Base-by-base conservation (phyloP, 163 green algal genomes). In the Chlamydomonas reinhardtii region DNA sequence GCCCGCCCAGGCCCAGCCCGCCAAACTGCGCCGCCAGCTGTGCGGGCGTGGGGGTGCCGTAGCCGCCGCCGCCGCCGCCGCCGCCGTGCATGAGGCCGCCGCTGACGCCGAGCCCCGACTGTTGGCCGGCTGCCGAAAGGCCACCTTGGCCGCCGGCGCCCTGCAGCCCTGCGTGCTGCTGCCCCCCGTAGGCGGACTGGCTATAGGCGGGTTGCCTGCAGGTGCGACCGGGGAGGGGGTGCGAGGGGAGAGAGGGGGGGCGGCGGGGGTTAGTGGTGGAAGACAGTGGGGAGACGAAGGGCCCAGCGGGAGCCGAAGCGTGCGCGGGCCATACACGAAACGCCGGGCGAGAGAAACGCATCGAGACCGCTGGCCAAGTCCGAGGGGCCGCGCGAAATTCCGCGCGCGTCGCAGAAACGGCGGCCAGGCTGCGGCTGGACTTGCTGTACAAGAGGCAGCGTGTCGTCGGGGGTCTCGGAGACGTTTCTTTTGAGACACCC, bases 21-120 rank as follows among this genome's bases (percentile, higher is more conserved):
- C 75, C 74, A 72, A 91, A 82, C 73, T 74, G 74, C 59, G 74
- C 86, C 16, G 73, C 86, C 19, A 79, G 78, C 72, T 64, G 34
- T n/a, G 72, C 82, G 0, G 52, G 65, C 22, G 61, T 70, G 37
- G 75, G 82, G 1, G 48, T 56, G 48, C 48, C 48, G 72, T 87
- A 87, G 15, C n/a, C 27, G 25, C 27, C 62, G 62, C 4, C 62
- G 27, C 4, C 24, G 24, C 2, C 24, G 62, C 27, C 62, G 27
- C 25, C 29, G 62, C 62, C 62, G 62, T 29, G 24, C 29, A 34
- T 29, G 24, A 34, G 27, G 27, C 62, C 62, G 27, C 62, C 27
- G 62, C 62, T 29, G 27, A 17, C 25, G 27, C 62, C n/a, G n/a
- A n/a, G n/a, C n/a, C n/a, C 62, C 24, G 24, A 4, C 62, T 70